These are phyloP conservation scores for Macrotyloma uniflorum DNA, from an alignment of 306 rosid species.

Conservation along the genomic window DNA sequence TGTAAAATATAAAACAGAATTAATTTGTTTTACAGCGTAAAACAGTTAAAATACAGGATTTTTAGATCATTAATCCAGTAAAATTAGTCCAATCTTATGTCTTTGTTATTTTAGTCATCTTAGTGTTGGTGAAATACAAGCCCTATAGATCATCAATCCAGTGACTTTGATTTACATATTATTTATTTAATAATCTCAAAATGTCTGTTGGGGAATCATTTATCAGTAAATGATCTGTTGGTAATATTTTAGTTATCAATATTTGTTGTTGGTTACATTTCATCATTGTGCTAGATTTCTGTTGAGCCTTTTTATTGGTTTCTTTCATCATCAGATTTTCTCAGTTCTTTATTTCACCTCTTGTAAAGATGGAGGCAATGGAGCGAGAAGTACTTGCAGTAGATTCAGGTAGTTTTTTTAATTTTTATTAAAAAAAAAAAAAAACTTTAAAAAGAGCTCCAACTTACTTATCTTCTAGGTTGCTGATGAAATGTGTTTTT, in stretches of 20 bases:
- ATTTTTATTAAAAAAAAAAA: not conserved
- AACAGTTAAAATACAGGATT: not conserved
- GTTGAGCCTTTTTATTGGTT: constrained; percentile 26
- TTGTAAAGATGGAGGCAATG: constrained; percentile 91
- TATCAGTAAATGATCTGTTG: constrained; percentile 6
- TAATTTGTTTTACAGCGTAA: not conserved
- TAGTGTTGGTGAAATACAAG: not conserved
- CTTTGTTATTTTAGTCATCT: constrained; percentile 11
- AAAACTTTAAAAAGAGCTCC: constrained; percentile 6
- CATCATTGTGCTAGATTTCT: constrained; percentile 29
- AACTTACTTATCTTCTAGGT: constrained; percentile 32
- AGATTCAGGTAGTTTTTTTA: constrained; percentile 76
- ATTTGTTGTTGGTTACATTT: constrained; percentile 19
- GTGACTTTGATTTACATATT: not conserved
- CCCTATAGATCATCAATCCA: constrained; percentile 4
- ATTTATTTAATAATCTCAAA: constrained; percentile 14
- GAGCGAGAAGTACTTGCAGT: constrained; percentile 96
- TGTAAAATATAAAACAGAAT: constrained; percentile 15
- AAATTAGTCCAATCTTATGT: not conserved
- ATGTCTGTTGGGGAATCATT: not conserved
- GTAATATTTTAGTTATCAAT: constrained; percentile 13
- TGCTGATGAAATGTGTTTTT: constrained; percentile 41
- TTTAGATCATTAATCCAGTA: constrained; percentile 2
- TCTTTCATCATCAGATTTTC: constrained; percentile 71
- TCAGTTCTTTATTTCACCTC: constrained; percentile 93